Evolutionary conservation across 2,329 filamentous ascomycete genomes (phyloP).

Genomic region (Colletotrichum tabaci): DNA sequence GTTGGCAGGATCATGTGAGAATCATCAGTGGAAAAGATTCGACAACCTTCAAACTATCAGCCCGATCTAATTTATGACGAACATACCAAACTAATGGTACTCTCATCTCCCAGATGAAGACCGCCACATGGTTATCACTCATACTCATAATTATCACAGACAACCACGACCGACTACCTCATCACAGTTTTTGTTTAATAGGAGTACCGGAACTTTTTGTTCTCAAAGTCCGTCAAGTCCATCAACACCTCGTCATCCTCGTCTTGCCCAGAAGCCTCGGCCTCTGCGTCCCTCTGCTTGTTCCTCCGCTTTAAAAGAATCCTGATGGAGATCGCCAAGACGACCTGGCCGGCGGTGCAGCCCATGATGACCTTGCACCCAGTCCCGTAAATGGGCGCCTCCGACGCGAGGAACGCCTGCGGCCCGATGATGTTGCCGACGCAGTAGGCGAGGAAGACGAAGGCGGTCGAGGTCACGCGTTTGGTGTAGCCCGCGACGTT

Average conservation of each 20-base stretch:
- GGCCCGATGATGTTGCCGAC: slow-evolving; percentile 56
- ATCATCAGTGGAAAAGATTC: too few relatives aligned
- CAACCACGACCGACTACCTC: too few relatives aligned
- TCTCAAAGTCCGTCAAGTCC: slow-evolving; percentile 54
- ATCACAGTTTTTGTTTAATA: background rate
- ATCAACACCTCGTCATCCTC: slow-evolving; percentile 48
- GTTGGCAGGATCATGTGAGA: too few relatives aligned
- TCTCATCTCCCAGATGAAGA: too few relatives aligned
- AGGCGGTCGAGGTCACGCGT: slow-evolving; percentile 59
- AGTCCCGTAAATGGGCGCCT: slow-evolving; percentile 61
- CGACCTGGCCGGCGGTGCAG: slow-evolving; percentile 59
- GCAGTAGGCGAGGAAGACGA: slow-evolving; percentile 62
- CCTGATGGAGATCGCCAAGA: slow-evolving; percentile 53
- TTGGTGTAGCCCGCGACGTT: slow-evolving; percentile 65
- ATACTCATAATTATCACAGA: too few relatives aligned
- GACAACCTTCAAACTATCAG: too few relatives aligned
- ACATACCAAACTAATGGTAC: too few relatives aligned
- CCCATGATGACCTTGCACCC: slow-evolving; percentile 66
- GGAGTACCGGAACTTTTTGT: slow-evolving; percentile 44
- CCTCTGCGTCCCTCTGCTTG: slow-evolving; percentile 54
- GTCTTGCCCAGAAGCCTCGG: slow-evolving; percentile 49
- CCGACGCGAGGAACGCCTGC: slow-evolving; percentile 53
- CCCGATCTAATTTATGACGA: too few relatives aligned
- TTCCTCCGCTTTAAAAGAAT: slow-evolving; percentile 54
- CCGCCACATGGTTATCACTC: too few relatives aligned